A percentile compares a stretch with the other conserved stretches of the same genome.
Conservation (phyloP, 202 grass and related monocot species). For the Eragrostis tef region DNA sequence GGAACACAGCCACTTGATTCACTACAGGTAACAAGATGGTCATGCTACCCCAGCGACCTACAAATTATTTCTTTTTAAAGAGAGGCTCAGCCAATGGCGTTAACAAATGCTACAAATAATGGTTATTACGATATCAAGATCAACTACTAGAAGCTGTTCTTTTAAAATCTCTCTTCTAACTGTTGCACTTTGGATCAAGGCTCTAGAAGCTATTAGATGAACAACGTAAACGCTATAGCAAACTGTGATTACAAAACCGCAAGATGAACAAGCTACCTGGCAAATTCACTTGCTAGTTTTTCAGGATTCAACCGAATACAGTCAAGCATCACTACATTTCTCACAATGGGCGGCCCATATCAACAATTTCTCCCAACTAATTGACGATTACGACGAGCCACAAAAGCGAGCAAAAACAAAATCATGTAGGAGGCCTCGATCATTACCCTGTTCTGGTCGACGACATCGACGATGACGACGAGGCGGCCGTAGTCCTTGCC, state of each 20-base stretch:
- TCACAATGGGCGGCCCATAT: too few species aligned
- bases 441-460: conserved; percentile 79
- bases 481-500: conserved; percentile 84
- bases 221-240: neutral
- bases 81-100: neutral
- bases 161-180: neutral
- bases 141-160: too few species aligned
- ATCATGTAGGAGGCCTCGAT: too few species aligned
- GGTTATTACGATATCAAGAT: neutral
- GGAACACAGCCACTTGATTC: neutral
- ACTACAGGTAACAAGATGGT: neutral
- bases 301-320: neutral
- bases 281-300: neutral
- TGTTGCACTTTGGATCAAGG: neutral
- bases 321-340: too few species aligned
- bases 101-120: neutral
- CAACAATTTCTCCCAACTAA: too few species aligned
- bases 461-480: conserved; percentile 83
- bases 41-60: neutral
- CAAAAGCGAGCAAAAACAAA: too few species aligned
- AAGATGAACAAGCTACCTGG: neutral
- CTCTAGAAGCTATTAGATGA: neutral
- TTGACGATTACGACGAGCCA: too few species aligned
- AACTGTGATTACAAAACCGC: neutral
- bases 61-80: neutral